phyloP scores from a whole-genome alignment of 352 stramenopile species.

The Pythium sukuiense region DNA sequence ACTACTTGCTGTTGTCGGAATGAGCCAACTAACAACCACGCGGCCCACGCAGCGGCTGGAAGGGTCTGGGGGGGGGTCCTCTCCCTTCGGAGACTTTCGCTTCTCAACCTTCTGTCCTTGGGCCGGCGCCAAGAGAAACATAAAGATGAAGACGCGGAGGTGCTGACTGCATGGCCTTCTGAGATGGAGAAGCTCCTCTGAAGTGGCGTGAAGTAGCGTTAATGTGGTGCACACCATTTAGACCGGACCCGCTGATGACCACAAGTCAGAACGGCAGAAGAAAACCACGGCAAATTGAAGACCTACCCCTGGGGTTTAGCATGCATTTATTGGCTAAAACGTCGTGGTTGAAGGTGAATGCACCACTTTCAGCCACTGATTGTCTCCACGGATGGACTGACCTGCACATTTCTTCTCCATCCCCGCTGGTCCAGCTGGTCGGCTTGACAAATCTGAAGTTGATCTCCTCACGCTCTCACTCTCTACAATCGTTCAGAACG shows the following conservation, averaged over 20 bases:
- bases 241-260: not conserved
- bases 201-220: slow-evolving; percentile 6
- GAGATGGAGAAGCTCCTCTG: not conserved
- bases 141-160: slow-evolving; percentile 19
- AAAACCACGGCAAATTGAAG: not conserved
- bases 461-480: not conserved
- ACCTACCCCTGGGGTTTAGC: not conserved
- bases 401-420: not conserved
- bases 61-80: not conserved
- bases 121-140: slow-evolving; percentile 8
- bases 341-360: slow-evolving; percentile 8
- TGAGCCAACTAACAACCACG: not conserved
- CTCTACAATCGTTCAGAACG: not conserved
- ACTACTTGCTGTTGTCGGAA: not conserved
- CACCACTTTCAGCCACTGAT: not conserved
- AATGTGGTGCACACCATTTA: not conserved
- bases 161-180: slow-evolving; percentile 4
- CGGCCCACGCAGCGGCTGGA: not conserved
- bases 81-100: not conserved
- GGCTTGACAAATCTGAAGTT: slow-evolving; percentile 2
- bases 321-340: not conserved
- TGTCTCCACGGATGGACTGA: not conserved
- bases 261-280: slow-evolving; percentile 1
- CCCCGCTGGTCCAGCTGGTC: not conserved
- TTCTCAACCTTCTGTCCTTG: slow-evolving; percentile 1